phyloP scores from a whole-genome alignment of 306 rosid species.

The Cicer arietinum region DNA sequence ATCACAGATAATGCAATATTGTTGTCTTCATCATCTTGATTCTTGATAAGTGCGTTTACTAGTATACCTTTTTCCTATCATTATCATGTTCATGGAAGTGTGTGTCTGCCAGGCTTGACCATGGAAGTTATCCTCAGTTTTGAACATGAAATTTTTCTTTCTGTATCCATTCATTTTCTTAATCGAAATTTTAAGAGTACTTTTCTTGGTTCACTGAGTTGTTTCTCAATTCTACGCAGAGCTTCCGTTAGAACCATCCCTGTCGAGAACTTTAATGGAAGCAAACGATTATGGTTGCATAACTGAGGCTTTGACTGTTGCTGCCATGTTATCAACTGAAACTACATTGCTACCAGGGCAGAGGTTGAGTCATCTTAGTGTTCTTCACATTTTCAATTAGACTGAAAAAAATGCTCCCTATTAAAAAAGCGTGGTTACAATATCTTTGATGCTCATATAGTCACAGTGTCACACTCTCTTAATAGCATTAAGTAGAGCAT shows the following conservation, averaged over 20 bases:
- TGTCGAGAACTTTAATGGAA: constrained; percentile 90
- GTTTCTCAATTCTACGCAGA: constrained; percentile 58
- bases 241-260: constrained; percentile 97
- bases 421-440: neutral
- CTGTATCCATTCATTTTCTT: constrained; percentile 21
- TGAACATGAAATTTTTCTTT: constrained; percentile 33
- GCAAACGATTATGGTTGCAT: constrained; percentile 84
- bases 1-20: constrained; percentile 21
- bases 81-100: constrained; percentile 20
- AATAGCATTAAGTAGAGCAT: constrained; percentile 22
- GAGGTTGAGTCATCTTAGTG: constrained; percentile 56
- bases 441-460: constrained; percentile 30
- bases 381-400: constrained; percentile 24
- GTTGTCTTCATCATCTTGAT: neutral
- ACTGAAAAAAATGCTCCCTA: constrained; percentile 2
- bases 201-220: constrained; percentile 37
- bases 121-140: constrained; percentile 25
- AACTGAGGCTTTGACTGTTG: constrained; percentile 90
- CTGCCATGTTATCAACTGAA: constrained; percentile 92
- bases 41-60: constrained; percentile 14
- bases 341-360: constrained; percentile 79
- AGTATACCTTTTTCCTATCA: constrained; percentile 5
- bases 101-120: constrained; percentile 24
- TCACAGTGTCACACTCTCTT: constrained; percentile 14
- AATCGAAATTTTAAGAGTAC: constrained; percentile 19